These are phyloP conservation scores for Phytophthora sojae DNA, from an alignment of 352 stramenopile species.

Conservation along the genomic window DNA sequence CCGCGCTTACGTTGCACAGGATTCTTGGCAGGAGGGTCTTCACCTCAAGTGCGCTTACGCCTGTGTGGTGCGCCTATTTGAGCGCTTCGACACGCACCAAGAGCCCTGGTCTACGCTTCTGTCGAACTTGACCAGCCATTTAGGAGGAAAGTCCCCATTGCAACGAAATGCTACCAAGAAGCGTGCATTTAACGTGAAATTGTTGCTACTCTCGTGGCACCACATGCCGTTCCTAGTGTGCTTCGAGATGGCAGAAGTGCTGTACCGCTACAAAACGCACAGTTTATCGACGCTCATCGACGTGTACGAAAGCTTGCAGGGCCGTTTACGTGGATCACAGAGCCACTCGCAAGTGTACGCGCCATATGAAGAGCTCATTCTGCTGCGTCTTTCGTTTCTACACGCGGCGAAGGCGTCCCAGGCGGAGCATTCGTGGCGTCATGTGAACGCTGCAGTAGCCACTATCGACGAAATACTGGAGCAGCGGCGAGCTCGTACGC, in stretches of 20 bases:
- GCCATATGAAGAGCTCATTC: slow-evolving; percentile 60
- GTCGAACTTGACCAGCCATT: slow-evolving; percentile 14
- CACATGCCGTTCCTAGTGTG: slow-evolving; percentile 66
- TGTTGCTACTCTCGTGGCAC: slow-evolving; percentile 63
- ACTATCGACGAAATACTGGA: slow-evolving; percentile 45
- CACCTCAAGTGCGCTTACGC: slow-evolving; percentile 49
- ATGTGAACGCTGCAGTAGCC: slow-evolving; percentile 33
- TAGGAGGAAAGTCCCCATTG: slow-evolving; percentile 3
- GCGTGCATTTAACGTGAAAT: slow-evolving; percentile 26
- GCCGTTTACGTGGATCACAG: slow-evolving; percentile 49
- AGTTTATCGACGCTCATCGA: slow-evolving; percentile 41
- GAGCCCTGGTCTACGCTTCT: slow-evolving; percentile 16
- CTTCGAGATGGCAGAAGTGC: slow-evolving; percentile 68
- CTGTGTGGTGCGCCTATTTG: slow-evolving; percentile 42
- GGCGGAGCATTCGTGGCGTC: slow-evolving; percentile 15
- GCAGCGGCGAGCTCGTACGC: slow-evolving; percentile 23
- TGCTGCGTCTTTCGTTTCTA: slow-evolving; percentile 63
- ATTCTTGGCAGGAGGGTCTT: slow-evolving; percentile 35
- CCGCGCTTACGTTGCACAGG: slow-evolving; percentile 43
- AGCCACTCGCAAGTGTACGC: slow-evolving; percentile 38
- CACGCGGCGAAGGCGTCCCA: slow-evolving; percentile 43
- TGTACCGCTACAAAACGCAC: slow-evolving; percentile 50
- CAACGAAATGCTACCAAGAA: slow-evolving; percentile 2
- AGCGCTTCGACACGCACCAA: slow-evolving; percentile 42
- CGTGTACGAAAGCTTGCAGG: slow-evolving; percentile 65